Evolutionary conservation across 176 grass and related monocot species (phyloP).

Genomic region (Aegilops longissima): DNA sequence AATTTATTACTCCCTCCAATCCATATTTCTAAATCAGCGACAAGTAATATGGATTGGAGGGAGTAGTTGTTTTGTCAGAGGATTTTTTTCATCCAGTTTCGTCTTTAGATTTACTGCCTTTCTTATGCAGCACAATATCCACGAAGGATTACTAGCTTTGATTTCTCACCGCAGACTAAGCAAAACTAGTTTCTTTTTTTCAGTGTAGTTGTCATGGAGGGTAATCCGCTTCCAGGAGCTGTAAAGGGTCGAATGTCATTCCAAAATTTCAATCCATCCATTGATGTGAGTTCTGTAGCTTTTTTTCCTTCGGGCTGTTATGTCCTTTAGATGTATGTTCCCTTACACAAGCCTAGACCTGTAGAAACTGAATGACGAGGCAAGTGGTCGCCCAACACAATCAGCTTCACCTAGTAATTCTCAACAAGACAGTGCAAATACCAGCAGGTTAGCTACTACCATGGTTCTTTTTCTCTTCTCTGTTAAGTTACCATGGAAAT

Average conservation of each 20-base stretch:
- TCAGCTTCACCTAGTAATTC: slow-evolving; percentile 48
- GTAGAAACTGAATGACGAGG: slow-evolving; percentile 92
- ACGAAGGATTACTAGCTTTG: not conserved
- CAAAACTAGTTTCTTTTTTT: not conserved
- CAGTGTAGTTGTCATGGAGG: slow-evolving; percentile 94
- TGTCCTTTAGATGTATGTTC: slow-evolving; percentile 16
- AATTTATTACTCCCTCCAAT: too few relatives aligned
- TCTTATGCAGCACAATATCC: not conserved
- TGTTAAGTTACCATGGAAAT: slow-evolving; percentile 13
- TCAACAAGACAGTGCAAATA: slow-evolving; percentile 38
- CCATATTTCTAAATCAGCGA: too few relatives aligned
- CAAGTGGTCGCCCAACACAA: slow-evolving; percentile 42
- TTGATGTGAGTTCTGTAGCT: slow-evolving; percentile 64
- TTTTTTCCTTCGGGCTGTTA: slow-evolving; percentile 7
- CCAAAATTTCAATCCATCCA: slow-evolving; percentile 81
- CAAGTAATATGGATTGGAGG: too few relatives aligned
- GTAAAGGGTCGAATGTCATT: slow-evolving; percentile 90
- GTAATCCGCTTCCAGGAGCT: slow-evolving; percentile 81
- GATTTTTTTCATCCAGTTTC: not conserved
- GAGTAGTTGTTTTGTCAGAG: not conserved
- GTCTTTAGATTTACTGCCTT: not conserved
- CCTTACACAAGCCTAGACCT: slow-evolving; percentile 50
- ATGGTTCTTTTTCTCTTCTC: slow-evolving; percentile 10
- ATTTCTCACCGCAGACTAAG: not conserved
- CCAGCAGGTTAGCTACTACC: slow-evolving; percentile 34